These are phyloP conservation scores for Syzygium aqueum DNA, from an alignment of 345 rosid genomes.

Conservation along the genomic window DNA sequence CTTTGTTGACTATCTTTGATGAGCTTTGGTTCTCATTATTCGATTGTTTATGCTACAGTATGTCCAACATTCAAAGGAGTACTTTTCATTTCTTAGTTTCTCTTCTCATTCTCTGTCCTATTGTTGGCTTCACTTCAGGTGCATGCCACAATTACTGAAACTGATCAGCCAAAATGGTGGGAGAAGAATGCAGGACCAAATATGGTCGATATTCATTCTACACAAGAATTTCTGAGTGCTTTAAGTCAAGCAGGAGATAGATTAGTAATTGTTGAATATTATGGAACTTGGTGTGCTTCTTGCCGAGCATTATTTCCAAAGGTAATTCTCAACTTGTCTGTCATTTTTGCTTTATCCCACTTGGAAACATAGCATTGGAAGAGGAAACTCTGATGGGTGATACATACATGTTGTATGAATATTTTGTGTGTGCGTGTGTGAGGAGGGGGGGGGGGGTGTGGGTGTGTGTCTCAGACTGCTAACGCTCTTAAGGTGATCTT, in stretches of 20 bases:
- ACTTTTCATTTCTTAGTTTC: not conserved
- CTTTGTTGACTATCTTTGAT: not conserved
- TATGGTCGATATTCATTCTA: conserved; percentile 84
- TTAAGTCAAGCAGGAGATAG: conserved; percentile 70
- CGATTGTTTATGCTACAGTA: not conserved
- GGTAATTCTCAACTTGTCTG: conserved; percentile 20
- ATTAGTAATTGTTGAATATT: conserved; percentile 87
- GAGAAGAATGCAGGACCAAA: conserved; percentile 81
- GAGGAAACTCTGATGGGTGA: not conserved
- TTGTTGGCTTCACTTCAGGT: conserved; percentile 25
- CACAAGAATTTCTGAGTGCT: conserved; percentile 68
- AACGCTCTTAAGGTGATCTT: not conserved
- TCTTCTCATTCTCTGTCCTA: not conserved
- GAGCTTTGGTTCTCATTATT: not conserved
- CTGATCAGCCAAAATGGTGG: conserved; percentile 92
- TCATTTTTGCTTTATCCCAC: not conserved
- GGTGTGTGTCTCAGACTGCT: not conserved
- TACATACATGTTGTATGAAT: not conserved
- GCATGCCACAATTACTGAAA: conserved; percentile 55
- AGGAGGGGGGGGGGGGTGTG: not conserved
- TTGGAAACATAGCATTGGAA: not conserved
- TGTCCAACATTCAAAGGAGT: not conserved
- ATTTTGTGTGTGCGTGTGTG: not conserved
- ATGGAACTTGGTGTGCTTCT: conserved; percentile 97
- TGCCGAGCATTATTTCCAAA: conserved; percentile 85